These are phyloP conservation scores for Apiotrichum gracile DNA, from an alignment of 1,284 basidiomycete species.

Conservation along the genomic window DNA sequence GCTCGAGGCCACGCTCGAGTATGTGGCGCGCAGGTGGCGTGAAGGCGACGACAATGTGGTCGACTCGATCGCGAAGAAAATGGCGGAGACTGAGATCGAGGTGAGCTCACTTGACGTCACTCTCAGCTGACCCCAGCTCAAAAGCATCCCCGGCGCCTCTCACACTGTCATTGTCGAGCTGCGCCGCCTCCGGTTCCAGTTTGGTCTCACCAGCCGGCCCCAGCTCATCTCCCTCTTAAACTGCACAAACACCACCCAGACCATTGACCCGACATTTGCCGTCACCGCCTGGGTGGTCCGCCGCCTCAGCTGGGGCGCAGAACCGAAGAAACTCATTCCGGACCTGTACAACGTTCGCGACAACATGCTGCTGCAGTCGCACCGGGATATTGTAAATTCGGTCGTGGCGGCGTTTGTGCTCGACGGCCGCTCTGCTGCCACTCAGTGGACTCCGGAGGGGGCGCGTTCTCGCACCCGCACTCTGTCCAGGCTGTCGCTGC, in stretches of 20 bases:
- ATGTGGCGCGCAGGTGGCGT: conserved; percentile 29
- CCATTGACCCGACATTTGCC: background rate
- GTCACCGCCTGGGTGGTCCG: conserved; percentile 19
- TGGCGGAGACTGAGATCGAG: conserved; percentile 42
- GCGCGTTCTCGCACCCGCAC: conserved; percentile 2
- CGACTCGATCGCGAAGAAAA: conserved; percentile 25
- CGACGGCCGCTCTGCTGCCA: conserved; percentile 1
- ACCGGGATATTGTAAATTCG: conserved; percentile 3
- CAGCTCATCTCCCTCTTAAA: conserved; percentile 17
- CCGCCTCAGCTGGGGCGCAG: conserved; percentile 19
- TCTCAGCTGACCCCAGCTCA: conserved; percentile 19
- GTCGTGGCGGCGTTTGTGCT: conserved; percentile 10
- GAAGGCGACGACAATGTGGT: conserved; percentile 12
- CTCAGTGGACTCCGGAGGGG: background rate
- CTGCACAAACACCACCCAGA: background rate
- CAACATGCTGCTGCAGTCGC: background rate
- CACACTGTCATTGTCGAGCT: conserved; percentile 21
- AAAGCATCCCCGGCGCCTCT: conserved; percentile 11
- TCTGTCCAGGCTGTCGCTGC: conserved; percentile 10
- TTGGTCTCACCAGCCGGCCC: conserved; percentile 27
- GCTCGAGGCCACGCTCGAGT: conserved; percentile 30
- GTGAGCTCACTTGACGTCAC: conserved; percentile 15
- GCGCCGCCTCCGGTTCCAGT: conserved; percentile 24
- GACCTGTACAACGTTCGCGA: conserved; percentile 12
- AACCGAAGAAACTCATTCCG: conserved; percentile 11